Evolutionary conservation across 495 filamentous ascomycete genomes (phyloP), one percentile per base, ranked within the genome.

Genomic region (Hypoxylon subgilvum): DNA sequence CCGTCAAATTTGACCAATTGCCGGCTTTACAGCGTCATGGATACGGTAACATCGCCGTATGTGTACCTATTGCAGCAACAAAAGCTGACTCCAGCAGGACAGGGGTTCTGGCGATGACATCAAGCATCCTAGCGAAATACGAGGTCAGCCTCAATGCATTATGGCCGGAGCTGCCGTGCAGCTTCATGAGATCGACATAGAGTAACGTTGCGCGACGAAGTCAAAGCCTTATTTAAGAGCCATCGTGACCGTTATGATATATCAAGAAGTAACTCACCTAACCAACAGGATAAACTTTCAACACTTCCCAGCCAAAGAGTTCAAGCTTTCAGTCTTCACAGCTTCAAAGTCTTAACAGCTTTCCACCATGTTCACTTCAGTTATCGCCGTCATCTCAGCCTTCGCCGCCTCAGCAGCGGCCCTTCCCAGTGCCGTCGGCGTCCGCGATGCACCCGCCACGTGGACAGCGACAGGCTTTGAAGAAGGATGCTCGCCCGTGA

Each of bases 371-470:
- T 14, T 51, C 18, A 22, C 46, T 19, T 45, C 46, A 45, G 6
- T 52, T 19, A 14, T 62, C 45, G 50, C 58, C 19, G 23, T 62
- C 12, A 34, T 51, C 23, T 43, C 58, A 16, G 46, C 58, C 25
- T 40, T 62, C 19, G 51, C 45, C 42, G 51, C 40, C 23, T 48
- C 57, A 16, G 49, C 36, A 17, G 49, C 27, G 1, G 57, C 48
- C 9, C 10, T 21, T 41, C 34, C 52, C 21, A 17, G 19, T 13
- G 36, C 45, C 27, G 38, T 54, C 18, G 18, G 13, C 4, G 22
- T 22, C 32, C 48, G 49, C 16, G 48, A 49, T 38, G 31, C 34
- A 4, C 46, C 46, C 14, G 58, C 51, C 19, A 38, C 17, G n/a
- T 55, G 58, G 58, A 21, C 38, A 3, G 58, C 25, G 6, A 38